phyloP scores from a whole-genome alignment of 2,329 filamentous ascomycete genomes.

The Diplodia intermedia region DNA sequence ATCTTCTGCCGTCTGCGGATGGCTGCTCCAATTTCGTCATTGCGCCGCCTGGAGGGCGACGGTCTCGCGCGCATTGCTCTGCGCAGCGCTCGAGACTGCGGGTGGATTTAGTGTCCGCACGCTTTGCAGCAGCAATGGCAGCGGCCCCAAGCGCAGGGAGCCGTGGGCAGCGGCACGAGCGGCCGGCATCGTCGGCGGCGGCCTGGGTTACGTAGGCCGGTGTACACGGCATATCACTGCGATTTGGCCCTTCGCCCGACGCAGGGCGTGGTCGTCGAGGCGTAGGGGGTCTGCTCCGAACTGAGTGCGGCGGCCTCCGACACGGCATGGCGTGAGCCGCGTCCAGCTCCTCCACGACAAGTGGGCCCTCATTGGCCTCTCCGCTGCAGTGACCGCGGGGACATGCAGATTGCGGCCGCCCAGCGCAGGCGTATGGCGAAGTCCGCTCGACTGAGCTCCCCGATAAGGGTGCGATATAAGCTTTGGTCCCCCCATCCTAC shows the following conservation, averaged over 20 bases:
- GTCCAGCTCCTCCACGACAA: constrained; percentile 27
- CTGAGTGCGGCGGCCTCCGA: constrained; percentile 33
- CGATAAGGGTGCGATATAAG: constrained; percentile 31
- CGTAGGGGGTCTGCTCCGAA: constrained; percentile 25
- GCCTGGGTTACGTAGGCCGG: constrained; percentile 1
- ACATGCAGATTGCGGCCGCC: constrained; percentile 19
- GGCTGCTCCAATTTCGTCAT: constrained; percentile 27
- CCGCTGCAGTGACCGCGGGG: constrained; percentile 25
- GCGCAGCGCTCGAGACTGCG: background rate
- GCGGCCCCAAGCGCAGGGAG: background rate
- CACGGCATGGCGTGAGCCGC: constrained; percentile 32
- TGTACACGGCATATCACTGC: background rate
- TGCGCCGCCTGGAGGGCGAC: constrained; percentile 1
- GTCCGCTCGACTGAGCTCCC: constrained; percentile 27
- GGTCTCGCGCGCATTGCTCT: background rate
- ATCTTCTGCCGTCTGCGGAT: constrained; percentile 25
- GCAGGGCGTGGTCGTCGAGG: constrained; percentile 21
- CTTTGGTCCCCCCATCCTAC: constrained; percentile 12
- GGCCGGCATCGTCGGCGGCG: background rate
- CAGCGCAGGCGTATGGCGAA: constrained; percentile 31
- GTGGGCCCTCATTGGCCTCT: constrained; percentile 27
- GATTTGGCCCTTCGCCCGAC: background rate
- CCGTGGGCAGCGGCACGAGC: constrained; percentile 12
- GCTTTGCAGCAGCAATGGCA: background rate
- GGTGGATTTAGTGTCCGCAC: background rate